Evolutionary conservation across 306 rosid species (phyloP).

Genomic region (Boehmeria nivea): DNA sequence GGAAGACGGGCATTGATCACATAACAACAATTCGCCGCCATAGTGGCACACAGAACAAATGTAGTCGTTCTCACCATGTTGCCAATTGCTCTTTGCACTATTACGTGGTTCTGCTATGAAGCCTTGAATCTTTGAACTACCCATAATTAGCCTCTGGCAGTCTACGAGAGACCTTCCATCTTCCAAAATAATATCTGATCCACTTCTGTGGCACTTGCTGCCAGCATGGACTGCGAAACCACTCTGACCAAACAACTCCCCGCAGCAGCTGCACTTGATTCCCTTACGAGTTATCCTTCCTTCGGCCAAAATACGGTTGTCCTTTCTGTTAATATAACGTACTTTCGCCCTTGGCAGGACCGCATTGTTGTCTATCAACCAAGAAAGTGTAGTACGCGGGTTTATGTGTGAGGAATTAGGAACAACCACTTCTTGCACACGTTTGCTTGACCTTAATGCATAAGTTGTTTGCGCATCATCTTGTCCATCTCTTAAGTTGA

Average conservation of each 20-base stretch:
- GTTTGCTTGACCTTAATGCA: conserved; percentile 48
- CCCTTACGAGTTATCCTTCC: conserved; percentile 67
- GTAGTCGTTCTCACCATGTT: conserved; percentile 48
- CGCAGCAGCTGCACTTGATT: conserved; percentile 77
- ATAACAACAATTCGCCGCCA: conserved; percentile 79
- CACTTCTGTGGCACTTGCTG: conserved; percentile 31
- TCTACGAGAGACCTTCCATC: conserved; percentile 71
- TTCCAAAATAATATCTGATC: conserved; percentile 50
- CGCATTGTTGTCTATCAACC: conserved; percentile 66
- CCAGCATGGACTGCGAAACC: conserved; percentile 61
- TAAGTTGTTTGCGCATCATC: conserved; percentile 13
- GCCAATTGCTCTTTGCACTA: conserved; percentile 18
- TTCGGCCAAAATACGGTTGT: conserved; percentile 17
- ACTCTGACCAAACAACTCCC: conserved; percentile 31
- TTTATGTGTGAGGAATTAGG: conserved; percentile 37
- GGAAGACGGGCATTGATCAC: conserved; percentile 81
- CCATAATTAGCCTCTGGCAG: conserved; percentile 43
- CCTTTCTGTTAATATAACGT: conserved; percentile 29
- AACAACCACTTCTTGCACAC: conserved; percentile 41
- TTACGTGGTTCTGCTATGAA: conserved; percentile 10
- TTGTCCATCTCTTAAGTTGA: conserved; percentile 12
- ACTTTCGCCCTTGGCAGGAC: conserved; percentile 73
- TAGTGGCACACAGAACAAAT: conserved; percentile 71
- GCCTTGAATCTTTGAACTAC: conserved; percentile 21
- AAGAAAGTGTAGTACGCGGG: conserved; percentile 62